These are phyloP conservation scores for Aspergillus versicolor DNA, from an alignment of 2,329 filamentous ascomycete genomes.

Conservation along the genomic window DNA sequence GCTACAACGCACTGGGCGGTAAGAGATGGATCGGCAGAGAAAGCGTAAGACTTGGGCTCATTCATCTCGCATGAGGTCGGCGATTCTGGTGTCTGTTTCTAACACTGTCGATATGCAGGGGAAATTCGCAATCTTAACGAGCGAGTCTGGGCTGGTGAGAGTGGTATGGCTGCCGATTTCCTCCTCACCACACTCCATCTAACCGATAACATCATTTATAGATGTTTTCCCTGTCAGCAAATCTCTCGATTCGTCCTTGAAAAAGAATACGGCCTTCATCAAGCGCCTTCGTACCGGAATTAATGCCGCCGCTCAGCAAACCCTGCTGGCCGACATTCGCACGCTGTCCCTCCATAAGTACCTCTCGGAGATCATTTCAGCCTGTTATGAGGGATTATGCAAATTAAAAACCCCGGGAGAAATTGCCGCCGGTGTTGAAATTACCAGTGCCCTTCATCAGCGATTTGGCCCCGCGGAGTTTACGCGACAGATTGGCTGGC, in stretches of 20 bases:
- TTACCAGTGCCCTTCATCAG: conserved; percentile 92
- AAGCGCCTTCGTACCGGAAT: conserved; percentile 91
- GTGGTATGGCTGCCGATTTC: conserved; percentile 55
- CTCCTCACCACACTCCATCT: background rate
- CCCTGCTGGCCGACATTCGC: conserved; percentile 86
- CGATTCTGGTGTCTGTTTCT: background rate
- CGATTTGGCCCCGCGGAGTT: conserved; percentile 89
- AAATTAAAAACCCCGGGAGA: conserved; percentile 90
- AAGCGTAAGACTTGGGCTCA: conserved; percentile 42
- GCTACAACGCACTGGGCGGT: conserved; percentile 19
- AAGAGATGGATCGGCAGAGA: conserved; percentile 49
- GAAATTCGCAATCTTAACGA: conserved; percentile 87
- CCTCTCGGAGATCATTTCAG: conserved; percentile 92
- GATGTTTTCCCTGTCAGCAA: conserved; percentile 75
- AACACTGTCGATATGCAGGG: conserved; percentile 52
- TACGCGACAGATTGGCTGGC: conserved; percentile 87
- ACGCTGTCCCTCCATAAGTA: conserved; percentile 93
- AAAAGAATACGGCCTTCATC: conserved; percentile 98
- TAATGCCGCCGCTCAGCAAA: conserved; percentile 72
- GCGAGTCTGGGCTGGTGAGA: conserved; percentile 84
- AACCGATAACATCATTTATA: conserved; percentile 35
- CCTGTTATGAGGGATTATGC: conserved; percentile 90
- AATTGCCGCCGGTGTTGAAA: conserved; percentile 86
- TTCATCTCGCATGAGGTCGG: background rate
- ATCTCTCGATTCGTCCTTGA: conserved; percentile 88